A percentile compares a stretch with the other conserved stretches of the same genome.
Evolutionary conservation across 129 eudicot species (phyloP).

Genomic region (Centrapalus pauciflorus): DNA sequence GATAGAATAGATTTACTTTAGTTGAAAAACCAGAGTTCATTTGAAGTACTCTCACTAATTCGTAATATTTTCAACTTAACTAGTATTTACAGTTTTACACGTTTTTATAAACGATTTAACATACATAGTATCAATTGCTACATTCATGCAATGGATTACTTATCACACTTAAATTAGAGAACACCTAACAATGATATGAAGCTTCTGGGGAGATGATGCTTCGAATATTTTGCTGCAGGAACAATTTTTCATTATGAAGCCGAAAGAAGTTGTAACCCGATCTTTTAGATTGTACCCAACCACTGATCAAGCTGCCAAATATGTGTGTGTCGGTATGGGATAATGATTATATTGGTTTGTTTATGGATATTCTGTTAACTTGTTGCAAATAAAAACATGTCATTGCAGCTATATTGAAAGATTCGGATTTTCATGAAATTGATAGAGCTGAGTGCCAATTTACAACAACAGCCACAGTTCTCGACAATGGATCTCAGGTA

Average conservation of each 20-base stretch:
- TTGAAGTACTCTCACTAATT: too few species aligned
- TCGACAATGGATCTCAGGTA: conserved; percentile 94
- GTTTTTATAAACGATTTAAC: too few species aligned
- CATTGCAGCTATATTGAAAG: conserved; percentile 84
- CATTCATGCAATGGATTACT: neutral
- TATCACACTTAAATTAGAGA: neutral
- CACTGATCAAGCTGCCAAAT: conserved; percentile 80
- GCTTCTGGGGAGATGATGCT: neutral
- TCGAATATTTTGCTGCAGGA: conserved; percentile 41
- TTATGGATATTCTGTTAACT: neutral
- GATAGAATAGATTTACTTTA: too few species aligned
- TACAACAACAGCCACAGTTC: conserved; percentile 80
- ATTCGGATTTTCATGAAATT: conserved; percentile 73
- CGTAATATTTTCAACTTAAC: neutral
- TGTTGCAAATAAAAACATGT: conserved; percentile 8
- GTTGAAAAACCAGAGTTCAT: too few species aligned
- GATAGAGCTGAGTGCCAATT: conserved; percentile 95
- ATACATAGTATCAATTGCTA: neutral
- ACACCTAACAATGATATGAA: neutral
- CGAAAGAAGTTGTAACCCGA: conserved; percentile 43
- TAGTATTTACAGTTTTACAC: neutral
- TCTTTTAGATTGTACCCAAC: conserved; percentile 65
- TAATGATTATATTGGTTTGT: neutral
- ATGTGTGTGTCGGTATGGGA: conserved; percentile 62
- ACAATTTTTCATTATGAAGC: conserved; percentile 85